A percentile compares a stretch with the other conserved stretches of the same genome.
These are phyloP conservation scores for Patellaria atrata DNA, from an alignment of 495 filamentous ascomycete genomes.

Conservation along the genomic window DNA sequence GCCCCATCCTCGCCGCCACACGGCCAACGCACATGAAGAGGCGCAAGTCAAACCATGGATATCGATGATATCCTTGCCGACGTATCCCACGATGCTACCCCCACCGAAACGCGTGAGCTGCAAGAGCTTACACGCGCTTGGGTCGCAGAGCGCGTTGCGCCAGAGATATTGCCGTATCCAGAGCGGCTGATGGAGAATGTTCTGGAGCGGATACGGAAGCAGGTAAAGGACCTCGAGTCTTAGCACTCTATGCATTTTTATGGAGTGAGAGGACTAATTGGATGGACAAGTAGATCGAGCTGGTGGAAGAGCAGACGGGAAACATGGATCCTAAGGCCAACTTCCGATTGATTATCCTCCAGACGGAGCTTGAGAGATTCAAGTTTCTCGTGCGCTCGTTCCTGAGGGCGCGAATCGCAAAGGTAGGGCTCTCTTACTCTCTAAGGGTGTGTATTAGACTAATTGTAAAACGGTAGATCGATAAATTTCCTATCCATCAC, in stretches of 20 bases:
- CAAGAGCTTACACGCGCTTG: conserved; percentile 82
- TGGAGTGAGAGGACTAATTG: conserved; percentile 26
- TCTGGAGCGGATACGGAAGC: conserved; percentile 53
- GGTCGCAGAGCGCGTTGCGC: conserved; percentile 79
- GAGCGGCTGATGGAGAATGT: conserved; percentile 56
- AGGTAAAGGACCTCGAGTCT: conserved; percentile 32
- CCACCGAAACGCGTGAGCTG: conserved; percentile 40
- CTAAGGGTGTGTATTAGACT: conserved; percentile 2
- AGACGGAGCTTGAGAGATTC: conserved; percentile 88
- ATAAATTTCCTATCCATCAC: conserved; percentile 51
- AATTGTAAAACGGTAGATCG: conserved; percentile 40
- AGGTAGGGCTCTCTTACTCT: conserved; percentile 31
- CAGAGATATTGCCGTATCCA: conserved; percentile 66
- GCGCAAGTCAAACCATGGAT: conserved; percentile 15
- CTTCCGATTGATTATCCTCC: conserved; percentile 83
- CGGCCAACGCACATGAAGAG: conserved; percentile 13
- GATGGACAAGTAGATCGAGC: conserved; percentile 31
- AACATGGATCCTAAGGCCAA: conserved; percentile 76
- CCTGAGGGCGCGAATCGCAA: conserved; percentile 70
- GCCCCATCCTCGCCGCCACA: too few relatives aligned
- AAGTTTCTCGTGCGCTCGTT: conserved; percentile 83
- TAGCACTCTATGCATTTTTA: conserved; percentile 1
- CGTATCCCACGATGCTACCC: conserved; percentile 8
- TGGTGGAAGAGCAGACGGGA: conserved; percentile 36
- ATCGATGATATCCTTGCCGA: conserved; percentile 22